These are phyloP conservation scores for Vaccinium vitisidaea DNA, from an alignment of 148 eudicot species.

Conservation along the genomic window DNA sequence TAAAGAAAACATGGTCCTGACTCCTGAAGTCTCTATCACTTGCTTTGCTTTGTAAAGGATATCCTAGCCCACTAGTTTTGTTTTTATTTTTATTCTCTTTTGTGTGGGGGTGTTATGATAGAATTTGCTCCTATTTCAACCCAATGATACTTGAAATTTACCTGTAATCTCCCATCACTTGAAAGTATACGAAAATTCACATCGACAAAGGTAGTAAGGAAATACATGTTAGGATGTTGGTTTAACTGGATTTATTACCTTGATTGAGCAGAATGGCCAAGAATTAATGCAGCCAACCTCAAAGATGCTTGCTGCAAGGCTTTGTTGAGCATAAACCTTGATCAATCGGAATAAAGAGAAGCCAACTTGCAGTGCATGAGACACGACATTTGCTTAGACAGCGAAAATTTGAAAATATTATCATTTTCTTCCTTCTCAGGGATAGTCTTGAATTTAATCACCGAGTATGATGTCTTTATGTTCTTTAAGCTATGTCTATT, in stretches of 20 bases:
- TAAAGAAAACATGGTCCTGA: too few species aligned
- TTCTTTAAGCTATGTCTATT: neutral
- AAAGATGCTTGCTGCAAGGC: neutral
- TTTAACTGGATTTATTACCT: neutral
- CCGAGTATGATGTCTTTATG: neutral
- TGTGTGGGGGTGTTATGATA: too few species aligned
- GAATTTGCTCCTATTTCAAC: neutral
- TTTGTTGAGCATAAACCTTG: neutral
- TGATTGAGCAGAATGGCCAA: neutral
- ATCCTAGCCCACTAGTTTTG: neutral
- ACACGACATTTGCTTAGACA: neutral
- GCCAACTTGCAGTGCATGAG: neutral
- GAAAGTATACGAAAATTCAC: neutral
- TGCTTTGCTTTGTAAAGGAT: neutral
- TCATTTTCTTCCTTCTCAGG: neutral
- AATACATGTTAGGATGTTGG: neutral
- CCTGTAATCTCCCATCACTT: neutral
- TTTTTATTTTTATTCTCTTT: neutral
- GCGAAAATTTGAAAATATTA: neutral
- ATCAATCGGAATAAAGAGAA: neutral
- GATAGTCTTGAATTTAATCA: neutral
- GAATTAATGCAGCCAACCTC: neutral
- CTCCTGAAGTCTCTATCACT: neutral
- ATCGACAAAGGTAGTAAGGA: neutral
- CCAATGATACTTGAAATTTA: neutral